A percentile compares a stretch with the other conserved stretches of the same genome.
Conservation (phyloP, 225 moss, liverwort and hornwort species). For the Anthoceros angustus region DNA sequence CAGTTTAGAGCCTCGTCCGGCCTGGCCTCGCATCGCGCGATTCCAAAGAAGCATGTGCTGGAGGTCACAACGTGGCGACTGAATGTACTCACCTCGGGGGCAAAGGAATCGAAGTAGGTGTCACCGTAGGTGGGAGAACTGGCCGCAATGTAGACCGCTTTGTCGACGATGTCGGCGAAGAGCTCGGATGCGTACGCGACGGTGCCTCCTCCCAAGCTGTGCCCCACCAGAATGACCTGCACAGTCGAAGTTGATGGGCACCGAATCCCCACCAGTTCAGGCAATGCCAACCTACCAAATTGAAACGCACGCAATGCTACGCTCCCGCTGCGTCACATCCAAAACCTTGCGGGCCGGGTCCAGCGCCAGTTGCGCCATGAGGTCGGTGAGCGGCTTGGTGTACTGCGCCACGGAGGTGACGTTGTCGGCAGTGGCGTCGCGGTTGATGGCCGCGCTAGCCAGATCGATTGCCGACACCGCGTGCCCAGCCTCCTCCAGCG, state of each 20-base stretch:
- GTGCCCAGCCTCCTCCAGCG: slow-evolving; percentile 6
- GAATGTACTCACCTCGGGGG: not conserved
- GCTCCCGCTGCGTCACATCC: too few species aligned
- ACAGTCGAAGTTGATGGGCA: not conserved
- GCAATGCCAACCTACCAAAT: too few species aligned
- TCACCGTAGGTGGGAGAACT: not conserved
- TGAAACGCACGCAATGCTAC: too few species aligned
- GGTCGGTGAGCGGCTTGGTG: not conserved
- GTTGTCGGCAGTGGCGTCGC: not conserved
- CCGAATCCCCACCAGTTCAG: too few species aligned
- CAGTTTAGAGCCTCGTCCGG: not conserved
- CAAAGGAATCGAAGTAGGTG: not conserved
- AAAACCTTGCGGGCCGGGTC: not conserved
- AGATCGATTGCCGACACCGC: slow-evolving; percentile 7
- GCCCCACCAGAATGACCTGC: not conserved
- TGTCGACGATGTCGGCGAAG: not conserved
- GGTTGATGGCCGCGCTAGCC: slow-evolving; percentile 3
- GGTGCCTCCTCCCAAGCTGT: not conserved
- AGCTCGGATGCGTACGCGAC: slow-evolving; percentile 2
- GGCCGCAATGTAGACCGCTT: slow-evolving; percentile 2
- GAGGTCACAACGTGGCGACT: too few species aligned
- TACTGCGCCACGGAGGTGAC: slow-evolving; percentile 2
- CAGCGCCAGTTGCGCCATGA: not conserved
- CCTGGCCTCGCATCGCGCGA: too few species aligned
- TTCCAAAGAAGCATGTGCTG: too few species aligned